phyloP scores from a whole-genome alignment of 2,329 filamentous ascomycete species.

The Aspergillus sp. region DNA sequence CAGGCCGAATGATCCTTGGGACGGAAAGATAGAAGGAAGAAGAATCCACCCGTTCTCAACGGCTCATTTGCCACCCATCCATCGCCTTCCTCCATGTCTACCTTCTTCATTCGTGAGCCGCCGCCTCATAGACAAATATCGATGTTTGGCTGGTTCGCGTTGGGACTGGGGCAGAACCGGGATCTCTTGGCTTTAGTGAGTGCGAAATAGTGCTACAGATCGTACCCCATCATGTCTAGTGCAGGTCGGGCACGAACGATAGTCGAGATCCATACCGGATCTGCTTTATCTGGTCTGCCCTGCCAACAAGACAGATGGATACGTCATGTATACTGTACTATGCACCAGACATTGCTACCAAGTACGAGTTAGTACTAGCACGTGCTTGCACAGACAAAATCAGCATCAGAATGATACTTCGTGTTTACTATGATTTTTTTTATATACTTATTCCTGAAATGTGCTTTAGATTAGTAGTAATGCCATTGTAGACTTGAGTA shows the following conservation, averaged over 20 bases:
- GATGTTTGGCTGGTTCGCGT: neutral
- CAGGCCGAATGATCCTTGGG: neutral
- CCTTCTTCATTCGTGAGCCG: neutral
- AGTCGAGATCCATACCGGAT: neutral
- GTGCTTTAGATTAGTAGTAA: no score
- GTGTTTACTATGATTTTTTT: neutral
- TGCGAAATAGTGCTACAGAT: neutral
- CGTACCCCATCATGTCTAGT: neutral
- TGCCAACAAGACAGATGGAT: neutral
- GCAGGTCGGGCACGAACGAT: neutral
- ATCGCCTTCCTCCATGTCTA: neutral
- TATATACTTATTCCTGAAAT: no score
- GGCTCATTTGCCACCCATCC: neutral
- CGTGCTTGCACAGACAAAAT: neutral
- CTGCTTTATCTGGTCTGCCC: neutral
- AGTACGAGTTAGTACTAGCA: neutral
- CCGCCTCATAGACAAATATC: neutral
- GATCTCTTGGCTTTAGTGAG: neutral
- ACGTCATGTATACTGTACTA: neutral
- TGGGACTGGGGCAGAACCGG: no score
- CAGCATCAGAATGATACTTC: neutral
- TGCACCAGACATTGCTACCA: neutral
- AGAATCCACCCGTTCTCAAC: neutral
- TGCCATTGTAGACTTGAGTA: no score
- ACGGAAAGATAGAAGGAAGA: neutral